Evolutionary conservation across 129 eudicot genomes (phyloP), one percentile per base, ranked within the genome.

Genomic region (Flaveria ramosissima): DNA sequence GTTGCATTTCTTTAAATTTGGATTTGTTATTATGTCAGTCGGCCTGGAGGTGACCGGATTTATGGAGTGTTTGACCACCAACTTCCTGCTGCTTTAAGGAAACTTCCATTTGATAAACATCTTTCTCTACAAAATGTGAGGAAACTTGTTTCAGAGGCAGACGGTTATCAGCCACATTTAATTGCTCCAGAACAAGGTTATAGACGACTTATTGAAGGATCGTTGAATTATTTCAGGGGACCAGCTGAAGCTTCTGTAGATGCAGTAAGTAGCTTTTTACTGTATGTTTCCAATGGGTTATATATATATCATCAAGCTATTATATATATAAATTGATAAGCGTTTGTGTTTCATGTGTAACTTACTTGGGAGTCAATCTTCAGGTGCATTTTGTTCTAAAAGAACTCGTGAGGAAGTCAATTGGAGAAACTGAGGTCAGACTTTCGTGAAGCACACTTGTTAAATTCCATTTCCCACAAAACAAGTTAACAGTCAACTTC

Each of bases 191-290:
- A 88, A 84, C 93, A 81, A 84, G 93, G 83, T 56, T 88, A 88
- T 43, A 68, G 88, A 43, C 90, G 90, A 60, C 89, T 86, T 74
- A 88, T 88, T 69, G 93, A 88, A 23, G 79, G 83, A 4, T 75
- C 93, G 1, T 70, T 88, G 17, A 82, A 77, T 71, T 88, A 75
- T 84, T 83, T 88, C 57, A 83, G 83, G 70, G 93, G 88, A 63
- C 93, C 93, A 9, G 93, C 93, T 73, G 88, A 85, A 79, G 88
- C 90, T 62, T 85, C 93, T 45, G 93, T 85, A 27, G 90, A 88
- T 73, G 90, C 88, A 16, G 93, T 88, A 70, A 88, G 85, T 76
- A 21, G 68, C 30, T 26, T 62, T 76, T 23, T 50, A 21, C 36
- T 19, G 13, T 76, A 23, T 4, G 43, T 30, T 30, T 63, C 21